A percentile compares a stretch with the other conserved stretches of the same genome.
Evolutionary conservation across 495 filamentous ascomycete species (phyloP).

Genomic region (Thermothielavioides terrestris): DNA sequence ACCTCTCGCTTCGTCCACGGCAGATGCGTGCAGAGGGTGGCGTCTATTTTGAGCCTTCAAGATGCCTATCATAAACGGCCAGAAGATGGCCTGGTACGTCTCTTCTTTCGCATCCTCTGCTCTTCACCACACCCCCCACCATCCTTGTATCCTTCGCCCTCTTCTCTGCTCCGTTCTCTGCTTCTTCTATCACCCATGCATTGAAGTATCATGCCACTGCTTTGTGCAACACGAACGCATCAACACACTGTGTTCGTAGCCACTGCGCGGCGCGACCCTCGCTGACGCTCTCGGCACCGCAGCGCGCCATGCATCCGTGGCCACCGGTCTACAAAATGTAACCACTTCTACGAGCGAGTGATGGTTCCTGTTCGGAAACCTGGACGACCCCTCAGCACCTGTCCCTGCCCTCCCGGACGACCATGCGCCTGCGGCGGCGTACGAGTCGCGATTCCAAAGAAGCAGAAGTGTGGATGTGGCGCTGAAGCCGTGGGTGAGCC

Average conservation of each 20-base stretch:
- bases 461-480: conserved; percentile 40
- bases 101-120: conserved; percentile 3
- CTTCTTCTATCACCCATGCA: background rate
- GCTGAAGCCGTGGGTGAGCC: conserved; percentile 1
- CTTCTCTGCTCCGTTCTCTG: background rate
- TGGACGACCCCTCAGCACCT: conserved; percentile 66
- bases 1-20: background rate
- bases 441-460: conserved; percentile 46
- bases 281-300: conserved; percentile 19
- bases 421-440: conserved; percentile 41
- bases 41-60: conserved; percentile 11
- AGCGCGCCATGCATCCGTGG: conserved; percentile 81
- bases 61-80: conserved; percentile 49
- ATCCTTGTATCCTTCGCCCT: conserved; percentile 6
- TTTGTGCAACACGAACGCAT: too few species aligned
- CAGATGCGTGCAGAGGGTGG: conserved; percentile 6
- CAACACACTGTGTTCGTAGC: background rate
- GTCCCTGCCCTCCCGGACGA: conserved; percentile 59
- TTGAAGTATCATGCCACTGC: background rate
- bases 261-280: background rate
- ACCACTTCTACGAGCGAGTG: conserved; percentile 60
- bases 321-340: conserved; percentile 78
- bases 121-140: too few species aligned
- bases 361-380: conserved; percentile 76
- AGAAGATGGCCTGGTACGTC: conserved; percentile 53